Evolutionary conservation across 345 rosid species (phyloP).

Genomic region (Jatropha curcas): DNA sequence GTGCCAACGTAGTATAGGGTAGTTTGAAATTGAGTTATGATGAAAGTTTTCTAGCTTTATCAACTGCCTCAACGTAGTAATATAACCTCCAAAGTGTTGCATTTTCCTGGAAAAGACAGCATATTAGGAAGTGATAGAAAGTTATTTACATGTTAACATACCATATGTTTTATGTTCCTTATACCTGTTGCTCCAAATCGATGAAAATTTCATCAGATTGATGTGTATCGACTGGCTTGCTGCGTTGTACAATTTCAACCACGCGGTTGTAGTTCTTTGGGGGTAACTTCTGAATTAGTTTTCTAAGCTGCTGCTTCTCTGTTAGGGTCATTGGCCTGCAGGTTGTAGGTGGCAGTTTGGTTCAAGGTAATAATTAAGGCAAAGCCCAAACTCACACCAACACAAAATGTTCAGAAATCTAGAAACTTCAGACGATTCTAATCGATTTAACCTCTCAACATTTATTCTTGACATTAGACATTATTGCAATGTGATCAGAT

Average conservation of each 20-base stretch:
- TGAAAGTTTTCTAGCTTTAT: conserved; percentile 38
- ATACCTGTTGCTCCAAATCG: conserved; percentile 53
- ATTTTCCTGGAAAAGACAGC: conserved; percentile 43
- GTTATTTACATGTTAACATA: not conserved
- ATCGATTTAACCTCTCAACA: not conserved
- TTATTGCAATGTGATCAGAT: not conserved
- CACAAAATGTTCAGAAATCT: not conserved
- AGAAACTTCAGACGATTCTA: not conserved
- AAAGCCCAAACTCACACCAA: not conserved
- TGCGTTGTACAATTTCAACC: conserved; percentile 40
- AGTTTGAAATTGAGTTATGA: conserved; percentile 10
- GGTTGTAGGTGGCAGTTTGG: conserved; percentile 13
- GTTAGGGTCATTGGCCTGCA: conserved; percentile 50
- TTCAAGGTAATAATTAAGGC: not conserved
- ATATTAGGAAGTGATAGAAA: conserved; percentile 1
- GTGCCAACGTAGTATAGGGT: too few species aligned
- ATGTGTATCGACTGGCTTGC: conserved; percentile 15
- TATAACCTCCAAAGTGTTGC: conserved; percentile 56
- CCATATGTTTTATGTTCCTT: not conserved
- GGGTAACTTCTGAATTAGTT: conserved; percentile 49
- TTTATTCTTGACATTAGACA: not conserved
- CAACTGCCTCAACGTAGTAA: conserved; percentile 46
- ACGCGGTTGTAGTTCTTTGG: conserved; percentile 44
- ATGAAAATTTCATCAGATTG: conserved; percentile 33
- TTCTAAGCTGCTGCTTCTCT: conserved; percentile 52